Conservation (phyloP, 495 filamentous ascomycete species). For the Penicillium macrosclerotiorum region DNA sequence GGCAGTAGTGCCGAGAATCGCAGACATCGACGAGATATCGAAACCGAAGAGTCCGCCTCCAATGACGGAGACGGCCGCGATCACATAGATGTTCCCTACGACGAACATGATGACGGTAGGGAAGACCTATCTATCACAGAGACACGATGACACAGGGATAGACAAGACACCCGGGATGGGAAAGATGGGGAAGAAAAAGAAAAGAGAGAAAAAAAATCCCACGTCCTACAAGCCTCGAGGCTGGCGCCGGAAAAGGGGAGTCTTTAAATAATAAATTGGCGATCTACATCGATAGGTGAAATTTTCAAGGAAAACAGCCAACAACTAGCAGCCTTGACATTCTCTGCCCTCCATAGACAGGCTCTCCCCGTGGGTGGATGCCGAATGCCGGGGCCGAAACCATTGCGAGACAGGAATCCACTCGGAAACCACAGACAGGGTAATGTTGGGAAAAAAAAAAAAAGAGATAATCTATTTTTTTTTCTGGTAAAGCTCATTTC, state of each 20-base stretch:
- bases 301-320: not conserved
- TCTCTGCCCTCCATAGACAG: not conserved
- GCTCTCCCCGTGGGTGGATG: conserved; percentile 6
- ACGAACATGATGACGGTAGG: conserved; percentile 32
- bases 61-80: conserved; percentile 71
- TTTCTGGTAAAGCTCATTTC: conserved; percentile 6
- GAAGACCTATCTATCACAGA: too few relatives aligned
- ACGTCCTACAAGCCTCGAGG: not conserved
- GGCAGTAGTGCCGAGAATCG: conserved; percentile 41
- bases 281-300: not conserved
- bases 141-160: too few relatives aligned
- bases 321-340: not conserved
- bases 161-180: conserved; percentile 1
- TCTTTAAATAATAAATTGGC: conserved; percentile 6
- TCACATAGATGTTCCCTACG: conserved; percentile 68
- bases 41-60: conserved; percentile 83
- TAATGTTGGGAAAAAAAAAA: not conserved
- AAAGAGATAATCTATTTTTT: not conserved
- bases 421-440: too few relatives aligned
- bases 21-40: conserved; percentile 79
- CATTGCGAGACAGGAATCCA: conserved; percentile 6
- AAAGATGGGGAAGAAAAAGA: not conserved
- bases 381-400: conserved; percentile 6
- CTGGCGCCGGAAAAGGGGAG: conserved; percentile 5
- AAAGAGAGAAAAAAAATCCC: conserved; percentile 1